Conservation (phyloP, 495 filamentous ascomycete genomes). For the Penicillium cosmopolitanum region DNA sequence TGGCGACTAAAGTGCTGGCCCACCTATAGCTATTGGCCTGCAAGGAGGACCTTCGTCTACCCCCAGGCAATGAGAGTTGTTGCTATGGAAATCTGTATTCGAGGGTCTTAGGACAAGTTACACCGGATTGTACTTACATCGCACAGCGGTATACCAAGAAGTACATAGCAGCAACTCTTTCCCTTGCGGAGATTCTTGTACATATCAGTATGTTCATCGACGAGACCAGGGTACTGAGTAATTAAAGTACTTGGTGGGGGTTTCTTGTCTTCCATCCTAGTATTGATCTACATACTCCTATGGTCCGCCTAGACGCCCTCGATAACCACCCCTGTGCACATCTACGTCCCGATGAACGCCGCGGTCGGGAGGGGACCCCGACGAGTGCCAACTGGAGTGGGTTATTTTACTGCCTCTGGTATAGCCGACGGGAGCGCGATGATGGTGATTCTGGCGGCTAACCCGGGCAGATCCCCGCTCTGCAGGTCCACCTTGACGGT, state of each 20-base stretch:
- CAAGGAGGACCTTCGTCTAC: conserved; percentile 29
- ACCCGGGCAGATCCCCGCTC: conserved; percentile 47
- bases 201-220: not conserved
- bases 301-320: not conserved
- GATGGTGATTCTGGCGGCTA: conserved; percentile 40
- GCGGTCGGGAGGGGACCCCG: not conserved
- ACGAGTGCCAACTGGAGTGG: not conserved
- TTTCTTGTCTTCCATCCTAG: too few species aligned
- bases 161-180: too few species aligned
- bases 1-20: conserved; percentile 32
- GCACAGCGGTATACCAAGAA: too few species aligned
- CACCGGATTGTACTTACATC: too few species aligned
- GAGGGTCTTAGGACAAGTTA: conserved; percentile 11
- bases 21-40: conserved; percentile 34
- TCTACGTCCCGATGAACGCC: not conserved
- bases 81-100: conserved; percentile 33
- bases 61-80: conserved; percentile 27
- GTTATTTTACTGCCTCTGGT: conserved; percentile 18
- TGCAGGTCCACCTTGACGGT: conserved; percentile 51
- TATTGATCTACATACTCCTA: not conserved
- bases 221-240: not conserved
- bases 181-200: too few species aligned
- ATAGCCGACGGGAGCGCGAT: conserved; percentile 47
- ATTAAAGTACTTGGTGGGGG: not conserved
- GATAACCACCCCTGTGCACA: not conserved